Evolutionary conservation across 805 yeast species (phyloP).

Genomic region (Candida taoyuanica): DNA sequence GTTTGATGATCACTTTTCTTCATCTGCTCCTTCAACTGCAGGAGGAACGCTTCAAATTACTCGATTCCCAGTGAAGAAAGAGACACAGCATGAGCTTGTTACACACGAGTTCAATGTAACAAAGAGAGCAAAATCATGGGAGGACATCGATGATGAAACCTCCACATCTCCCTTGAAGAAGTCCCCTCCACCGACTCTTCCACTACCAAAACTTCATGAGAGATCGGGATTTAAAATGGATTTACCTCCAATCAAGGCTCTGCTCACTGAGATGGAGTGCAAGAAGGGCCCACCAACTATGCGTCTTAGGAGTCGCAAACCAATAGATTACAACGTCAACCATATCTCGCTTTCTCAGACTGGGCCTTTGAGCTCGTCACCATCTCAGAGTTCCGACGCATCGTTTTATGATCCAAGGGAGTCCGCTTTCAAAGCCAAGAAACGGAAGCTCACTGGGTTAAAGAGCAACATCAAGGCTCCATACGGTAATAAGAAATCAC

Average conservation of each 20-base stretch:
- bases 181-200: too few species aligned
- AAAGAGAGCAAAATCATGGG: background rate
- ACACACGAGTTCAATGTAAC: background rate
- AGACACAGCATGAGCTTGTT: background rate
- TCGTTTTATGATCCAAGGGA: background rate
- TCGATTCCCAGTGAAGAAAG: too few species aligned
- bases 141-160: too few species aligned
- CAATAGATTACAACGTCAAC: background rate
- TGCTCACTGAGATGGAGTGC: background rate
- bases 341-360: slow-evolving; percentile 2
- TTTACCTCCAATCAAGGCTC: background rate
- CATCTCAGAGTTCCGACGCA: background rate
- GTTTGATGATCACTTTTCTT: slow-evolving; percentile 12
- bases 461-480: background rate
- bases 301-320: background rate
- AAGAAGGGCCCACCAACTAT: background rate
- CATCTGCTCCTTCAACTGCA: slow-evolving; percentile 8
- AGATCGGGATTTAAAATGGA: too few species aligned
- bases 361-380: background rate
- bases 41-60: background rate
- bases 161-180: too few species aligned
- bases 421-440: background rate
- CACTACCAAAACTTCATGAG: too few species aligned
- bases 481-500: slow-evolving; percentile 1
- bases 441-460: background rate